Conservation (phyloP, 2,329 filamentous ascomycete species). For the Chrysoporthe cubensis region DNA sequence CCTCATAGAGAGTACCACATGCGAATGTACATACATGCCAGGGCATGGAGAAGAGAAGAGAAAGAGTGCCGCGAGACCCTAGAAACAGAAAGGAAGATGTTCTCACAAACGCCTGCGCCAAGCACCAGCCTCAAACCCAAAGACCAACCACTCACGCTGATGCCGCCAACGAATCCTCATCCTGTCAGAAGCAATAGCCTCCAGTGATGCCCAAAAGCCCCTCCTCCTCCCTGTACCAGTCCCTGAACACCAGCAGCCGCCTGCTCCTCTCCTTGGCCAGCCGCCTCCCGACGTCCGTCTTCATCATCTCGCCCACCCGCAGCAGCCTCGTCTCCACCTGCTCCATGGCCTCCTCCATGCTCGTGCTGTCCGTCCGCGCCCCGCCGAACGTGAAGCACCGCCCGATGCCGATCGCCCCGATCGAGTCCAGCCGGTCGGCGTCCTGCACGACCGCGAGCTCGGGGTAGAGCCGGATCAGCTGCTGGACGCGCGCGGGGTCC, state of each 20-base stretch:
- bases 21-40: background rate
- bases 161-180: background rate
- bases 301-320: conserved; percentile 66
- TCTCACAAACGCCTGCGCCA: background rate
- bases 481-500: conserved; percentile 62
- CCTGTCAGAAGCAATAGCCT: conserved; percentile 16
- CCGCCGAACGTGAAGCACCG: conserved; percentile 78
- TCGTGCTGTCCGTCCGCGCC: conserved; percentile 54
- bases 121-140: background rate
- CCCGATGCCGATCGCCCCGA: conserved; percentile 84
- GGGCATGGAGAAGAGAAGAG: background rate
- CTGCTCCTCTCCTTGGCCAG: conserved; percentile 59
- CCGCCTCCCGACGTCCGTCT: conserved; percentile 59
- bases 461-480: conserved; percentile 67
- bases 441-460: conserved; percentile 89
- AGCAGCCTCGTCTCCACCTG: conserved; percentile 81
- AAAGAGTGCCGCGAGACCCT: background rate
- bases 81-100: background rate
- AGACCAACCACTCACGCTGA: background rate
- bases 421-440: conserved; percentile 88
- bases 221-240: conserved; percentile 62
- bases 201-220: conserved; percentile 17
- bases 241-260: conserved; percentile 55
- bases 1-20: background rate
- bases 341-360: conserved; percentile 67